A percentile compares a stretch with the other conserved stretches of the same genome.
Evolutionary conservation across 78 protist species (phyloP).

Genomic region (Dictyostelium brefeldianum): DNA sequence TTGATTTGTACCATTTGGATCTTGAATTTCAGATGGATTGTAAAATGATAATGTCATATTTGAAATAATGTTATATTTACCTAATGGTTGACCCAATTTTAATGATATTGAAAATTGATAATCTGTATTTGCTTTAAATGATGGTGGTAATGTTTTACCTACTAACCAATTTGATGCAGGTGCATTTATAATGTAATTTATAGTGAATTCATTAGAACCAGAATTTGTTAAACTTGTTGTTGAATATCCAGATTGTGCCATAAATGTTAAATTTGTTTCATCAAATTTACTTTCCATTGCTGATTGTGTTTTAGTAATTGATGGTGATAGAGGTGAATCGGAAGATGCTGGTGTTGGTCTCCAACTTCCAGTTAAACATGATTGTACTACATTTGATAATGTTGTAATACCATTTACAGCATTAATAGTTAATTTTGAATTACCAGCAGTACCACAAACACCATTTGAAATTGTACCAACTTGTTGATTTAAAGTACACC

Average conservation of each 20-base stretch:
- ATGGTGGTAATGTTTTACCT: neutral
- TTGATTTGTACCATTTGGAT: conserved; percentile 26
- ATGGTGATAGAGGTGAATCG: neutral
- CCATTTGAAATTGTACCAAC: neutral
- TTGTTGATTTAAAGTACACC: neutral
- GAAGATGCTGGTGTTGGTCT: conserved; percentile 9
- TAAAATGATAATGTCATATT: conserved; percentile 11
- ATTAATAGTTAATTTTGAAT: neutral
- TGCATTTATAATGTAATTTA: neutral
- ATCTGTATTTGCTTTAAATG: conserved; percentile 9
- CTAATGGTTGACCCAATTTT: neutral
- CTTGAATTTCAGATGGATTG: neutral
- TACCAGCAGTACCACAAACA: neutral
- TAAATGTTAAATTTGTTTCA: neutral
- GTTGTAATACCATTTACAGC: neutral
- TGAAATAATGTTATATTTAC: neutral
- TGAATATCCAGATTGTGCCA: neutral
- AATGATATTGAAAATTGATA: conserved; percentile 12
- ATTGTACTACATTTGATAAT: neutral
- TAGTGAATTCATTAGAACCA: neutral
- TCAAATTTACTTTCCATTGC: neutral
- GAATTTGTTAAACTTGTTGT: neutral
- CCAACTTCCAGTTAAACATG: conserved; percentile 15
- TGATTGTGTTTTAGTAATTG: neutral
- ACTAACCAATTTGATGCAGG: neutral